Evolutionary conservation across 2,329 filamentous ascomycete genomes (phyloP).

Genomic region (Fulvia fulva): DNA sequence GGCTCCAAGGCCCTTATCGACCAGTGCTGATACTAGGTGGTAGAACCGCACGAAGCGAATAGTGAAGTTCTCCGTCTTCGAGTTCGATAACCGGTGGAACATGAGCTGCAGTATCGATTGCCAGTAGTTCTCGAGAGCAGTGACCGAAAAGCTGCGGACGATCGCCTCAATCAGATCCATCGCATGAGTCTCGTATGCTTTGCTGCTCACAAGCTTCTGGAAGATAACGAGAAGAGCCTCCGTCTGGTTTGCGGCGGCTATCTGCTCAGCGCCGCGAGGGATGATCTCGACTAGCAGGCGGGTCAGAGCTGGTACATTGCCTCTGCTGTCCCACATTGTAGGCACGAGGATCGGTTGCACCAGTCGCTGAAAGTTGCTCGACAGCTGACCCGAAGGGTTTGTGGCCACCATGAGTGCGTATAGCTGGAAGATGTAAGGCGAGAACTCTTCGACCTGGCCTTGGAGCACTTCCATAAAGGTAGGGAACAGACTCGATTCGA

Average conservation of each 20-base stretch:
- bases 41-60: constrained; percentile 90
- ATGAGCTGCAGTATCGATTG: constrained; percentile 74
- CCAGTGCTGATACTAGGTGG: constrained; percentile 77
- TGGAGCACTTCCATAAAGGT: constrained; percentile 77
- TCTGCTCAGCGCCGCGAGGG: constrained; percentile 67
- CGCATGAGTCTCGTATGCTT: constrained; percentile 77
- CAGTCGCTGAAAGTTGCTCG: constrained; percentile 74
- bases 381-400: constrained; percentile 73
- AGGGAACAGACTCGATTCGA: constrained; percentile 77
- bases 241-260: constrained; percentile 74
- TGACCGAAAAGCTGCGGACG: constrained; percentile 68
- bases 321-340: constrained; percentile 83
- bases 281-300: constrained; percentile 81
- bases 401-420: constrained; percentile 86
- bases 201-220: constrained; percentile 78
- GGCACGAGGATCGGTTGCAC: constrained; percentile 74
- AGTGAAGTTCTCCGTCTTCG: constrained; percentile 78
- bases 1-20: constrained; percentile 77
- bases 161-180: constrained; percentile 88
- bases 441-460: constrained; percentile 86
- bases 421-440: constrained; percentile 94
- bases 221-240: constrained; percentile 92
- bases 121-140: constrained; percentile 73
- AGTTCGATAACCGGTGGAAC: constrained; percentile 67
- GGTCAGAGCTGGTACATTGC: constrained; percentile 87